phyloP scores from a whole-genome alignment of 1,139 yeast genomes.

The Hansenula lynferdii region DNA sequence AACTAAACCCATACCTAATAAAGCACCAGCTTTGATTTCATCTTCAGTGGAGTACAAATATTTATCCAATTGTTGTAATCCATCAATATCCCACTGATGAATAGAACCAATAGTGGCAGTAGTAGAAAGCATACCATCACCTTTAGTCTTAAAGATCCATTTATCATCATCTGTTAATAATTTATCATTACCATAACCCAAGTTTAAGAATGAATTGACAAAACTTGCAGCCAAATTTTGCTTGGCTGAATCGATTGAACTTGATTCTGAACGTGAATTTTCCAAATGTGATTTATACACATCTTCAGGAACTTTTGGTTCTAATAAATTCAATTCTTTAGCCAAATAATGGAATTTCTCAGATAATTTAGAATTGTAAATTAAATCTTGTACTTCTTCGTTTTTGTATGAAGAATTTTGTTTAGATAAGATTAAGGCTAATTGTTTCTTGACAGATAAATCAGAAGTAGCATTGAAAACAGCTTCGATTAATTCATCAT shows the following conservation, averaged over 20 bases:
- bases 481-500: conserved; percentile 67
- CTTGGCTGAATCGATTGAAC: conserved; percentile 83
- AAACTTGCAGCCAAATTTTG: conserved; percentile 95
- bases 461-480: conserved; percentile 78
- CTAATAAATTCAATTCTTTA: conserved; percentile 81
- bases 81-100: conserved; percentile 92
- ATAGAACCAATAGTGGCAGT: conserved; percentile 91
- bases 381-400: conserved; percentile 79
- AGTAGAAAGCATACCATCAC: conserved; percentile 89
- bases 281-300: conserved; percentile 89
- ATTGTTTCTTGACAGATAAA: conserved; percentile 73
- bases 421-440: conserved; percentile 84
- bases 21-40: conserved; percentile 93
- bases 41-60: conserved; percentile 82
- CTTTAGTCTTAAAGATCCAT: conserved; percentile 93
- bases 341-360: conserved; percentile 78
- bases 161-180: conserved; percentile 72
- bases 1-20: conserved; percentile 93
- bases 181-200: conserved; percentile 88
- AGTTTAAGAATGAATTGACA: conserved; percentile 86
- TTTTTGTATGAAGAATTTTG: conserved; percentile 81
- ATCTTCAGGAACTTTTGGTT: conserved; percentile 94
- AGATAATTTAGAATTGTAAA: conserved; percentile 73
- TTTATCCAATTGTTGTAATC: conserved; percentile 85
- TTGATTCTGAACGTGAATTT: conserved; percentile 51